Evolutionary conservation across 495 filamentous ascomycete genomes (phyloP).

Genomic region (Aspergillus hancockii): DNA sequence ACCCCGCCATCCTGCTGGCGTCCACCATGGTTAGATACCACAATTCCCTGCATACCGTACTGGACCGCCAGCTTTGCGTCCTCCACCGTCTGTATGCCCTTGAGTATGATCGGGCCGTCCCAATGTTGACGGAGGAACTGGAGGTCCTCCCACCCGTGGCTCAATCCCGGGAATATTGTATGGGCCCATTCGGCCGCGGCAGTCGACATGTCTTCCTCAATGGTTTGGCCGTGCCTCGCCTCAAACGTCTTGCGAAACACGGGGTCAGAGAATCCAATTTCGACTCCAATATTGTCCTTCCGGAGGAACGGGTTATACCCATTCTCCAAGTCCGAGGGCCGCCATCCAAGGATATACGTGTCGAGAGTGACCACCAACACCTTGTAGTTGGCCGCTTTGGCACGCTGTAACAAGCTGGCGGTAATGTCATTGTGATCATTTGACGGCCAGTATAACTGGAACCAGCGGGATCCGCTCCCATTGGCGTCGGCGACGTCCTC

Average conservation of each 20-base stretch:
- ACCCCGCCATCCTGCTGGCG: conserved; percentile 57
- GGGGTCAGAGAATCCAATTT: conserved; percentile 55
- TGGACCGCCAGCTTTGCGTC: conserved; percentile 54
- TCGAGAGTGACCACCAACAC: conserved; percentile 65
- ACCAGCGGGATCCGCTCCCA: conserved; percentile 45
- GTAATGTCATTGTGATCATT: conserved; percentile 53
- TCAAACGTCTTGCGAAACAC: conserved; percentile 52
- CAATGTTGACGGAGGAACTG: conserved; percentile 22
- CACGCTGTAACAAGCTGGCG: conserved; percentile 50
- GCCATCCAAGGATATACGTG: conserved; percentile 58
- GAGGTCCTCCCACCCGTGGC: conserved; percentile 55
- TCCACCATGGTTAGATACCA: conserved; percentile 43
- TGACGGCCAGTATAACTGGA: conserved; percentile 64
- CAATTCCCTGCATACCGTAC: conserved; percentile 54
- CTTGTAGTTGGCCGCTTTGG: conserved; percentile 51
- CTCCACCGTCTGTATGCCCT: conserved; percentile 53
- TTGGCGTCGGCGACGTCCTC: conserved; percentile 47
- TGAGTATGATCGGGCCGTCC: conserved; percentile 46
- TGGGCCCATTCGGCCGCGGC: conserved; percentile 43
- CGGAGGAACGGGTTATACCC: conserved; percentile 53
- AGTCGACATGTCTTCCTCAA: conserved; percentile 42
- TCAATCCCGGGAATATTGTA: conserved; percentile 44
- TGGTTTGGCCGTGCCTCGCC: conserved; percentile 31
- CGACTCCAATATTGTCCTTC: conserved; percentile 48
- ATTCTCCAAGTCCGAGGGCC: conserved; percentile 57